phyloP scores from a whole-genome alignment of 768 basidiomycete species.

The Suillus americanus region DNA sequence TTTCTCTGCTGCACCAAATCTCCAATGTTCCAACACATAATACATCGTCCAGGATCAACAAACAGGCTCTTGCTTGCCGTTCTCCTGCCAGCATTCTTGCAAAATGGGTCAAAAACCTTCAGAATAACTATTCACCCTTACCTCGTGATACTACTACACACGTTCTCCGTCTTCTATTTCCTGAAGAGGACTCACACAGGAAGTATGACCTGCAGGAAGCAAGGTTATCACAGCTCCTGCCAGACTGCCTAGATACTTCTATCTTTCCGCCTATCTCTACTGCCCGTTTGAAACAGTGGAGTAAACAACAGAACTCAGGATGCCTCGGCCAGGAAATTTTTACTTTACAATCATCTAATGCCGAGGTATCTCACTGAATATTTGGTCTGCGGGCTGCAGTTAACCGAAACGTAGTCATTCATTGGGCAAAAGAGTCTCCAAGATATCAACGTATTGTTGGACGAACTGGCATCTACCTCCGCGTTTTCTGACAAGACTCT shows the following conservation, averaged over 20 bases:
- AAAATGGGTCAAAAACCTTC: slow-evolving; percentile 46
- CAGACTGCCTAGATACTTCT: slow-evolving; percentile 45
- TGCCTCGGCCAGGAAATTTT: slow-evolving; percentile 73
- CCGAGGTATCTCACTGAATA: slow-evolving; percentile 26
- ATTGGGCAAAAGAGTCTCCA: slow-evolving; percentile 35
- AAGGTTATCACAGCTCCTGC: slow-evolving; percentile 51
- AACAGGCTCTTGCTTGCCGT: slow-evolving; percentile 11
- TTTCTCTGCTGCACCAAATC: slow-evolving; percentile 49
- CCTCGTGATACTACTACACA: slow-evolving; percentile 53
- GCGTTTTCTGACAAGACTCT: slow-evolving; percentile 56
- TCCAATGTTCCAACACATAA: slow-evolving; percentile 26
- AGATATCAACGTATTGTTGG: slow-evolving; percentile 66
- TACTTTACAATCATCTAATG: slow-evolving; percentile 28
- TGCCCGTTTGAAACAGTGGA: slow-evolving; percentile 38
- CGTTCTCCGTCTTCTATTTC: slow-evolving; percentile 79
- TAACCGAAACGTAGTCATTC: slow-evolving; percentile 11
- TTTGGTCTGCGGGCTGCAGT: neutral
- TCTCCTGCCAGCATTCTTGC: slow-evolving; percentile 42
- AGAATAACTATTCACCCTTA: slow-evolving; percentile 44
- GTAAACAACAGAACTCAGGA: slow-evolving; percentile 45
- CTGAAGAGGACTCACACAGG: slow-evolving; percentile 71
- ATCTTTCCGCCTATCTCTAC: slow-evolving; percentile 23
- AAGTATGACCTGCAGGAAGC: slow-evolving; percentile 75
- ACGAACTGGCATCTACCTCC: slow-evolving; percentile 72
- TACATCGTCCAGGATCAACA: slow-evolving; percentile 17